Base-by-base conservation (phyloP, 208 protist genomes). In the Wallacemonas sp. region DNA sequence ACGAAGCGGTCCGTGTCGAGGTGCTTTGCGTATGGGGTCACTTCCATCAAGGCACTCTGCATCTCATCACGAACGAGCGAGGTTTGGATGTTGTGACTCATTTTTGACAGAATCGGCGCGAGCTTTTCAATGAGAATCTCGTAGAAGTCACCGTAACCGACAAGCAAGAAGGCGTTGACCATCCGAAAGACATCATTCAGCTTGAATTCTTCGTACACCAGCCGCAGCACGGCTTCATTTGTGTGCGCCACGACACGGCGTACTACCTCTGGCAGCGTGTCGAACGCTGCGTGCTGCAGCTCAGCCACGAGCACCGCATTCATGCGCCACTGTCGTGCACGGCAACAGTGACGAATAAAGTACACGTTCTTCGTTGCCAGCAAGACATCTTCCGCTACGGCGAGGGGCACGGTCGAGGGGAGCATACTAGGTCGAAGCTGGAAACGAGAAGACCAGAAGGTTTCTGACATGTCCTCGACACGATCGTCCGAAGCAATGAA, bases 91-190 rank as follows among this genome's bases (percentile, higher is more conserved):
- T 75, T 60, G 28, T 79, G 74, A 66, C 79, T 86, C 39, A 89
- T 49, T 51, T 77, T 63, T 31, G 68, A 71, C 17, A 89, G 68
- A 11, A 89, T 65, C 21, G 82, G 82, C 56, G 79, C 69, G 26
- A 89, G 63, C 60, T 75, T 73, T 4, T 45, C 44, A 64, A 89
- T 89, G 45, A 89, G 77, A 38, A 83, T 42, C 33, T 89, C 82
- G 58, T 80, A 89, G 42, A 89, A 89, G 70, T 84, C 82, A 42
- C 82, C 79, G 47, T 83, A 84, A 14, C 82, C 82, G 22, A 89
- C 82, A 11, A 89, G 68, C 21, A 89, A 51, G 46, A 89, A 89
- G 11, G 78, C 76, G 65, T 89, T 82, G 3, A 89, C 75, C 53
- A 89, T 68, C 11, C 72, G 72, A 30, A 89, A 55, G 24, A 89